Evolutionary conservation across 164 flowering plant species (phyloP).

Genomic region (Dillenia suffruticosa): DNA sequence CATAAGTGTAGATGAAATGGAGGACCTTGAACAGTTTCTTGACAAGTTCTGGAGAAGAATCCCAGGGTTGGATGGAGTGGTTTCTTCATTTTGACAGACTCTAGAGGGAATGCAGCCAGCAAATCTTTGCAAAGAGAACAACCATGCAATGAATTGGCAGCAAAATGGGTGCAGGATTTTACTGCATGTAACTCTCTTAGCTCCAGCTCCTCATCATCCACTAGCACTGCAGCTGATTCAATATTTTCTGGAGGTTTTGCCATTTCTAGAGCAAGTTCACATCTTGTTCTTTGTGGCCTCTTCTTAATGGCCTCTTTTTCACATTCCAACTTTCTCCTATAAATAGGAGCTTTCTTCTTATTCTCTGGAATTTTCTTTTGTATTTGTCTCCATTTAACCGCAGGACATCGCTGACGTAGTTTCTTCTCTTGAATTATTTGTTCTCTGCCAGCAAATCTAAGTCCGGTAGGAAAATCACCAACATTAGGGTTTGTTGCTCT

Average conservation of each 20-base stretch:
- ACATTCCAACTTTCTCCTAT: slow-evolving; percentile 43
- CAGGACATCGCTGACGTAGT: slow-evolving; percentile 18
- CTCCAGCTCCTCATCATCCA: slow-evolving; percentile 96
- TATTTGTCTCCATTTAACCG: slow-evolving; percentile 37
- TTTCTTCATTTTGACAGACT: slow-evolving; percentile 75
- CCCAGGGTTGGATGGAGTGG: slow-evolving; percentile 78
- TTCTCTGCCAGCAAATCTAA: slow-evolving; percentile 16
- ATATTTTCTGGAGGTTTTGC: slow-evolving; percentile 24
- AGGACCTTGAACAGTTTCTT: slow-evolving; percentile 90
- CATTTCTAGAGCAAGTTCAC: slow-evolving; percentile 61
- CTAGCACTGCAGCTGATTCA: slow-evolving; percentile 28
- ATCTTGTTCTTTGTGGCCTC: slow-evolving; percentile 34
- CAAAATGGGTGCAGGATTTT: slow-evolving; percentile 61
- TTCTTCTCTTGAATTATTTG: slow-evolving; percentile 17
- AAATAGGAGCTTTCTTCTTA: slow-evolving; percentile 41
- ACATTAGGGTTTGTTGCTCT: slow-evolving; percentile 43
- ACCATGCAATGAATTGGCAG: slow-evolving; percentile 39
- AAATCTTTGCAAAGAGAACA: slow-evolving; percentile 92
- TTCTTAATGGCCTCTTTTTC: slow-evolving; percentile 22
- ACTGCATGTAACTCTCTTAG: slow-evolving; percentile 66
- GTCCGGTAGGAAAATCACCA: slow-evolving; percentile 36
- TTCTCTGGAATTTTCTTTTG: slow-evolving; percentile 26
- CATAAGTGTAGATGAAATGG: slow-evolving; percentile 72
- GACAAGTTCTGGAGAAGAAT: slow-evolving; percentile 63
- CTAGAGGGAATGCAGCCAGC: slow-evolving; percentile 86